Conservation (phyloP, 2,329 filamentous ascomycete species). For the Fusarium sp. region DNA sequence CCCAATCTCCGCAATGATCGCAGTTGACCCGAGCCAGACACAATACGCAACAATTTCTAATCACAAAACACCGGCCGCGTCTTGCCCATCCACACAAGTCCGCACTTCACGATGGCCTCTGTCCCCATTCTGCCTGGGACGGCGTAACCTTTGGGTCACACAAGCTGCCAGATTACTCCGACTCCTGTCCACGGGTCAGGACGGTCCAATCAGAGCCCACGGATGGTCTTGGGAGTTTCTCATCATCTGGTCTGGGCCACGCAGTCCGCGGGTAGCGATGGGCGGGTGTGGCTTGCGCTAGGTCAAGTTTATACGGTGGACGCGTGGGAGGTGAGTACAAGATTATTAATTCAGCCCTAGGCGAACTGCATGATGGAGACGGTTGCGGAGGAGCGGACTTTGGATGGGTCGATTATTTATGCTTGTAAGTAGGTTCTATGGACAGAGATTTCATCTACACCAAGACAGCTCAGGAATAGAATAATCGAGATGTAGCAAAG, state of each 20-base stretch:
- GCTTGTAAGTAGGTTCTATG: neutral
- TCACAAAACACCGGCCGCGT: conserved; percentile 9
- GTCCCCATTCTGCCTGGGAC: neutral
- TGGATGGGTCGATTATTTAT: neutral
- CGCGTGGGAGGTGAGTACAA: neutral
- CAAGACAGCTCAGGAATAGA: neutral
- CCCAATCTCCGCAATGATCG: conserved; percentile 11
- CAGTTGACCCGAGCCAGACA: neutral
- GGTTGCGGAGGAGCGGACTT: conserved; percentile 43
- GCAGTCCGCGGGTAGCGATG: conserved; percentile 18
- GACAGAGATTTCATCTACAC: neutral
- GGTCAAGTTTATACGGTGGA: conserved; percentile 5
- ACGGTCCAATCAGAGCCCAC: conserved; percentile 16
- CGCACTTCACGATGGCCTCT: conserved; percentile 10
- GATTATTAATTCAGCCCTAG: conserved; percentile 43
- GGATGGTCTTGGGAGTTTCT: conserved; percentile 26
- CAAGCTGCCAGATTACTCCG: conserved; percentile 28
- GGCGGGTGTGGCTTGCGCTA: conserved; percentile 34
- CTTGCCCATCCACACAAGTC: conserved; percentile 16
- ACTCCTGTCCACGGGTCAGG: neutral
- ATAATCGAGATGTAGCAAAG: neutral
- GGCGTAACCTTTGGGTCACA: conserved; percentile 19
- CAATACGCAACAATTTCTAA: conserved; percentile 19
- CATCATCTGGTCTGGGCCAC: conserved; percentile 24
- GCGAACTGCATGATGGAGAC: neutral